Conservation (phyloP, 805 yeast species). For the Saccharomycodes ludwigii region DNA sequence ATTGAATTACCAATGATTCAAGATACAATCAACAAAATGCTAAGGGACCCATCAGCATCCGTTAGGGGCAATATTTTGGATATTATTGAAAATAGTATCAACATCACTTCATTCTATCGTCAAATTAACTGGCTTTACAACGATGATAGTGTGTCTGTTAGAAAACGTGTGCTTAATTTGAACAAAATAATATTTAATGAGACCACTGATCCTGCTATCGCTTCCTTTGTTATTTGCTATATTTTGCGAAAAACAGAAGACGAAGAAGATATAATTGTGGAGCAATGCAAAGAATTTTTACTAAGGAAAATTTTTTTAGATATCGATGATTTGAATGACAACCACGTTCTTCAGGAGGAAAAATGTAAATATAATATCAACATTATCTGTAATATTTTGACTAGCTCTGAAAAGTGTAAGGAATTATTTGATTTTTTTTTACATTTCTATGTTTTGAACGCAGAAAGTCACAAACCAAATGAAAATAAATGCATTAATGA, state of each 20-base stretch:
- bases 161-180: slow-evolving; percentile 48
- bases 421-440: slow-evolving; percentile 37
- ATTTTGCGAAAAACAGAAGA: slow-evolving; percentile 50
- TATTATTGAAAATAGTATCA: slow-evolving; percentile 38
- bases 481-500: slow-evolving; percentile 6
- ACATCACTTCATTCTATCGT: slow-evolving; percentile 32
- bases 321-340: slow-evolving; percentile 5
- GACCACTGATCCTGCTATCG: slow-evolving; percentile 21
- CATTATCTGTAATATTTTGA: slow-evolving; percentile 29
- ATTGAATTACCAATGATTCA: slow-evolving; percentile 39
- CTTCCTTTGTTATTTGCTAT: slow-evolving; percentile 34
- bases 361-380: slow-evolving; percentile 13
- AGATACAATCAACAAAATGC: slow-evolving; percentile 35
- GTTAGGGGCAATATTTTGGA: slow-evolving; percentile 72
- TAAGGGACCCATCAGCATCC: slow-evolving; percentile 52
- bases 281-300: slow-evolving; percentile 28
- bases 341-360: slow-evolving; percentile 8
- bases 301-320: slow-evolving; percentile 26
- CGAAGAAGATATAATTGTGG: slow-evolving; percentile 48
- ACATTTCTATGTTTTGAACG: slow-evolving; percentile 29
- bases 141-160: slow-evolving; percentile 54
- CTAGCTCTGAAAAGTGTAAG: slow-evolving; percentile 27
- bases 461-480: slow-evolving; percentile 11
- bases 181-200: slow-evolving; percentile 34
- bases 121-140: slow-evolving; percentile 31